phyloP scores from a whole-genome alignment of 805 yeast species.

The Pichia ethanolica region DNA sequence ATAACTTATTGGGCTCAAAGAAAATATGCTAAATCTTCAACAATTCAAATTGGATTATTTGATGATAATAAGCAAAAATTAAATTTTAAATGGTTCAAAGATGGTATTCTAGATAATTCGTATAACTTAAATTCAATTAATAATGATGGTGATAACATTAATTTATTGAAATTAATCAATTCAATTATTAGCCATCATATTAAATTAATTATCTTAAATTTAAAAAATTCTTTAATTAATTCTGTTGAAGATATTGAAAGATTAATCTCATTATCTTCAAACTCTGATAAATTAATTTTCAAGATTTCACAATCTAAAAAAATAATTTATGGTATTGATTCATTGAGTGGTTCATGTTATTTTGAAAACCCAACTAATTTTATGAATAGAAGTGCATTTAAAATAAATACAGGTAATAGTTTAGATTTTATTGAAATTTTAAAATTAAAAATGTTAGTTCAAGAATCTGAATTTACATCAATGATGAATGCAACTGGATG shows the following conservation, averaged over 20 bases:
- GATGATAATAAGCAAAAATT: slow-evolving; percentile 29
- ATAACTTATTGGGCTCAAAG: slow-evolving; percentile 61
- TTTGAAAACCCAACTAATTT: slow-evolving; percentile 40
- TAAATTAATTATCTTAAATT: slow-evolving; percentile 27
- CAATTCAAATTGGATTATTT: slow-evolving; percentile 53
- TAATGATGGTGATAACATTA: slow-evolving; percentile 26
- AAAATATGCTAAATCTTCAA: slow-evolving; percentile 39
- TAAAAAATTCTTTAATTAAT: slow-evolving; percentile 25
- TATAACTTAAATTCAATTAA: slow-evolving; percentile 27
- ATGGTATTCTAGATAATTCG: slow-evolving; percentile 31
- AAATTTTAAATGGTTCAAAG: slow-evolving; percentile 56
- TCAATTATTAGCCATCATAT: slow-evolving; percentile 35
- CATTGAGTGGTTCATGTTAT: slow-evolving; percentile 34
- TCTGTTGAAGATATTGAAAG: slow-evolving; percentile 25
- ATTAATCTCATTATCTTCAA: slow-evolving; percentile 19
- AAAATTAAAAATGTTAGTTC: slow-evolving; percentile 41
- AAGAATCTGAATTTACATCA: slow-evolving; percentile 43
- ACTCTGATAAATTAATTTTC: slow-evolving; percentile 20
- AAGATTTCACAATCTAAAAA: slow-evolving; percentile 24
- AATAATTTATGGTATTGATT: slow-evolving; percentile 26
- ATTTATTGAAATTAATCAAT: slow-evolving; percentile 33
- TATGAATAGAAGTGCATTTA: slow-evolving; percentile 27
- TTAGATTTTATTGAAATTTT: slow-evolving; percentile 30
- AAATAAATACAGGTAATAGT: slow-evolving; percentile 24
- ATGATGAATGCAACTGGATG: slow-evolving; percentile 62